Conservation (phyloP, 1,139 yeast species). For the Pichia cactophila region DNA sequence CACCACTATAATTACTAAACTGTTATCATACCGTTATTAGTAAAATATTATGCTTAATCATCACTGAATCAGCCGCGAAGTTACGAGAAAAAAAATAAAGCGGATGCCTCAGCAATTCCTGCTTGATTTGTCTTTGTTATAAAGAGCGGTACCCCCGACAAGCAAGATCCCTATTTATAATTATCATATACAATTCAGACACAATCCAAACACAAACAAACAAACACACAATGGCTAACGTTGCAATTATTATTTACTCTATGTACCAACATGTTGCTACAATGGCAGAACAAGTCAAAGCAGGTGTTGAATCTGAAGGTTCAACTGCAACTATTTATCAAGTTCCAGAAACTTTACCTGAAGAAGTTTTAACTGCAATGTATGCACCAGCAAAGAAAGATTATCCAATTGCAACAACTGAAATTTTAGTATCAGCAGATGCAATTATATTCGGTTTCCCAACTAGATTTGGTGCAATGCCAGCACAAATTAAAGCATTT, state of each 20-base stretch:
- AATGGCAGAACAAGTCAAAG: constrained; percentile 61
- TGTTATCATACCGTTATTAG: too few relatives aligned
- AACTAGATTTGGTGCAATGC: constrained; percentile 75
- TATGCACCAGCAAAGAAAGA: constrained; percentile 64
- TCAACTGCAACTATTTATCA: constrained; percentile 66
- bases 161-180: too few relatives aligned
- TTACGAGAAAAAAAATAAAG: too few relatives aligned
- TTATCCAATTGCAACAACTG: constrained; percentile 60
- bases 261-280: constrained; percentile 71
- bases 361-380: constrained; percentile 51
- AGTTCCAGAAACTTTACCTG: constrained; percentile 70
- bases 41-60: too few relatives aligned
- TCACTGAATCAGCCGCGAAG: too few relatives aligned
- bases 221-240: constrained; percentile 36
- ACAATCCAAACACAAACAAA: background rate
- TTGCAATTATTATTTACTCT: constrained; percentile 73
- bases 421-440: constrained; percentile 57
- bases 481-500: constrained; percentile 76
- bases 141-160: too few relatives aligned
- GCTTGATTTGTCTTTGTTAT: too few relatives aligned
- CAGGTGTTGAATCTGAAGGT: constrained; percentile 70
- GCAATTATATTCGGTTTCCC: constrained; percentile 77
- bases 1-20: too few relatives aligned
- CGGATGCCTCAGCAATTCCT: too few relatives aligned
- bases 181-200: too few relatives aligned